phyloP scores from a whole-genome alignment of 768 basidiomycete species.

The Boletales sp. region DNA sequence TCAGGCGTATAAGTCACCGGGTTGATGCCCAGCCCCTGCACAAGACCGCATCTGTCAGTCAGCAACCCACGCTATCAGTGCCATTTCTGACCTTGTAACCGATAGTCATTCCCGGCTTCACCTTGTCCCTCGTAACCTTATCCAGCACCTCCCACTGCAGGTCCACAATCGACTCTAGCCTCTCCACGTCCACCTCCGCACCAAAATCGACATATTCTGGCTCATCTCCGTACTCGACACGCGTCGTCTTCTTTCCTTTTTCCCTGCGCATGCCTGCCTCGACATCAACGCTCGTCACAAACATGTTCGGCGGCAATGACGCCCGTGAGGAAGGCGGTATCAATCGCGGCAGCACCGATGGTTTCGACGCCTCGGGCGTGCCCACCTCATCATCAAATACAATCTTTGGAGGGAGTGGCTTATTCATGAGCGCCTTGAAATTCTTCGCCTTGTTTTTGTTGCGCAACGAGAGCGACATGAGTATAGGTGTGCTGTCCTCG shows the following conservation, averaged over 20 bases:
- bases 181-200: constrained; percentile 1
- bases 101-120: constrained; percentile 32
- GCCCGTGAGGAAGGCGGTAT: constrained; percentile 64
- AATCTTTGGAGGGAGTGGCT: constrained; percentile 47
- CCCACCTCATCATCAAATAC: constrained; percentile 38
- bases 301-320: constrained; percentile 54
- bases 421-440: constrained; percentile 51
- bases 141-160: constrained; percentile 18
- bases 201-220: not conserved
- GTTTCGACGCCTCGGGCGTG: too few relatives aligned
- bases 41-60: not conserved
- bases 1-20: constrained; percentile 60
- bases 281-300: constrained; percentile 72
- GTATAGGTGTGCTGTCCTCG: constrained; percentile 12
- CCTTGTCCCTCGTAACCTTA: constrained; percentile 20
- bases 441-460: constrained; percentile 77
- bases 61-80: not conserved
- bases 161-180: constrained; percentile 11
- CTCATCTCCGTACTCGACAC: constrained; percentile 32
- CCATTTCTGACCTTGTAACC: constrained; percentile 48
- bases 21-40: constrained; percentile 57
- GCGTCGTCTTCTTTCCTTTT: constrained; percentile 35
- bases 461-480: constrained; percentile 48
- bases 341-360: constrained; percentile 32
- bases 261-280: constrained; percentile 41